A percentile compares a stretch with the other conserved stretches of the same genome.
phyloP scores from a whole-genome alignment of 2,329 filamentous ascomycete species.

The Cyanodermella asteris region DNA sequence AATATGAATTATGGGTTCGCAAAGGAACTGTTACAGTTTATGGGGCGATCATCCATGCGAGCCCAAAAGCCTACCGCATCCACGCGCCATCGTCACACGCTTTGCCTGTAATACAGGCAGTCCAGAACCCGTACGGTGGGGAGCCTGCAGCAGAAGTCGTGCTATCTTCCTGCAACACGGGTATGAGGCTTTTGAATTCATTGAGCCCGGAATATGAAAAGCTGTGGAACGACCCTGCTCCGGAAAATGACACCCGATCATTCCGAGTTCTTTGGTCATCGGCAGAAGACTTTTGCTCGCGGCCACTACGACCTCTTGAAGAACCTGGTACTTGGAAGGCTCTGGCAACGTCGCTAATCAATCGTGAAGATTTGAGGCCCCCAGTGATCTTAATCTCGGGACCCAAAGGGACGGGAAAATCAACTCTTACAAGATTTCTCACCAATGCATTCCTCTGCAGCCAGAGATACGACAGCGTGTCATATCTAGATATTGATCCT shows the following conservation, averaged over 20 bases:
- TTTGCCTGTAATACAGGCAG: constrained; percentile 28
- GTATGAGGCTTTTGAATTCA: constrained; percentile 21
- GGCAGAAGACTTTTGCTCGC: constrained; percentile 19
- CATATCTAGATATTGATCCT: constrained; percentile 37
- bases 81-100: constrained; percentile 35
- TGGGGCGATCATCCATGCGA: constrained; percentile 33
- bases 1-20: constrained; percentile 34
- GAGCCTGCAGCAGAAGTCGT: constrained; percentile 23
- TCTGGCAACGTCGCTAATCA: constrained; percentile 14
- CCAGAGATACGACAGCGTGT: constrained; percentile 19
- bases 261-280: constrained; percentile 18
- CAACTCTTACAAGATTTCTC: constrained; percentile 33
- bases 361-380: constrained; percentile 5
- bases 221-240: constrained; percentile 24
- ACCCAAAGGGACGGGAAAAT: constrained; percentile 35
- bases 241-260: background rate
- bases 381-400: constrained; percentile 29
- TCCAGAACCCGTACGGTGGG: constrained; percentile 14
- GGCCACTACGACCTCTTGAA: constrained; percentile 20
- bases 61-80: constrained; percentile 21
- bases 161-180: constrained; percentile 23
- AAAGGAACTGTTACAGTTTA: constrained; percentile 33
- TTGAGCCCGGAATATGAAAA: constrained; percentile 30
- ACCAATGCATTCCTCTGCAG: constrained; percentile 22
- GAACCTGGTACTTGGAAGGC: constrained; percentile 10